phyloP scores from a whole-genome alignment of 2,329 filamentous ascomycete species.

The Corinectria fuckeliana region DNA sequence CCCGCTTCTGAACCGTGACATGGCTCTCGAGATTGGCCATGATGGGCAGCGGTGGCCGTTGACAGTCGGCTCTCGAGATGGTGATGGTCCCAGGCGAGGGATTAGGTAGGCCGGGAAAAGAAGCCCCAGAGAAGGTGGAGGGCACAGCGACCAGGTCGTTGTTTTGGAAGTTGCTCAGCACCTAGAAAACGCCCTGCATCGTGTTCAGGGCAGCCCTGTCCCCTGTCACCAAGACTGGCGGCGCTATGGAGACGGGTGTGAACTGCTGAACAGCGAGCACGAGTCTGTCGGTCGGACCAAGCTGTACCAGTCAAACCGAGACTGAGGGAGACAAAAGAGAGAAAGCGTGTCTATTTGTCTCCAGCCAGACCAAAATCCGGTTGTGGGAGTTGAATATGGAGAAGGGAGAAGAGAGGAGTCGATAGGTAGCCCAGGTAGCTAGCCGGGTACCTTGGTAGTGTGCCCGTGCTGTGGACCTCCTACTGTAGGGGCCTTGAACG shows the following conservation, averaged over 20 bases:
- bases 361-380: not conserved
- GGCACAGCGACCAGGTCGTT: not conserved
- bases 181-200: slow-evolving; percentile 6
- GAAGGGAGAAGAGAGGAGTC: slow-evolving; percentile 3
- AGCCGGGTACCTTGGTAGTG: too few relatives aligned
- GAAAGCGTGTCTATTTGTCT: slow-evolving; percentile 23
- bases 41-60: slow-evolving; percentile 16
- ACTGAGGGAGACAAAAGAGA: slow-evolving; percentile 5
- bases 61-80: slow-evolving; percentile 6
- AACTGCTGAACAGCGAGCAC: slow-evolving; percentile 3
- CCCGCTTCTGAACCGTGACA: slow-evolving; percentile 61
- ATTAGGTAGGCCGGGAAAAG: slow-evolving; percentile 2
- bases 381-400: not conserved
- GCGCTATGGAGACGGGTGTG: not conserved
- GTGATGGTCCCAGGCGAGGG: not conserved
- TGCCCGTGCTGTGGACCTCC: too few relatives aligned
- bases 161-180: slow-evolving; percentile 6
- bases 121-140: slow-evolving; percentile 5
- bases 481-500: not conserved
- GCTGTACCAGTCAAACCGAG: not conserved
- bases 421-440: slow-evolving; percentile 1
- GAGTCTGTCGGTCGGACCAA: slow-evolving; percentile 4
- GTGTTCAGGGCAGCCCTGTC: slow-evolving; percentile 14
- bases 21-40: slow-evolving; percentile 46
- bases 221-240: slow-evolving; percentile 8